phyloP scores from a whole-genome alignment of 2,329 filamentous ascomycete species.

The Fusarium siculi region DNA sequence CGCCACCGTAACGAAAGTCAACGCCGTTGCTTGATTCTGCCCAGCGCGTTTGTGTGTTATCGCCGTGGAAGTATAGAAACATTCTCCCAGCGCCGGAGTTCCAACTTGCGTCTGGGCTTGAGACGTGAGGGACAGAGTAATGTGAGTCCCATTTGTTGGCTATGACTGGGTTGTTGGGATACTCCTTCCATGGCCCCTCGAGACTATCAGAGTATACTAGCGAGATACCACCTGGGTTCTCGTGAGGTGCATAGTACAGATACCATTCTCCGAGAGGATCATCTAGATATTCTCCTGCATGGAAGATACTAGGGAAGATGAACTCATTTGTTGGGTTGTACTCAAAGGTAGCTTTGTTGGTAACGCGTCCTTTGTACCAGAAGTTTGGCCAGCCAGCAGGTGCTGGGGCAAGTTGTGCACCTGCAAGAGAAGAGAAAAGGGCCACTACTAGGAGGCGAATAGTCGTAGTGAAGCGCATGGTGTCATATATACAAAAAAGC shows the following conservation, averaged over 20 bases:
- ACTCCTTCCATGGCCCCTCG: slow-evolving; percentile 25
- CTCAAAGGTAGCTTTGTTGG: slow-evolving; percentile 29
- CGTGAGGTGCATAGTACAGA: slow-evolving; percentile 44
- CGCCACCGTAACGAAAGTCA: slow-evolving; percentile 15
- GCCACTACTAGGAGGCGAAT: background rate
- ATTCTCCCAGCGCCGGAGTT: background rate
- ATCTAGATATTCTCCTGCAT: slow-evolving; percentile 34
- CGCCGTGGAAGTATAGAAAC: slow-evolving; percentile 31
- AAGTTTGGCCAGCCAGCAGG: slow-evolving; percentile 39
- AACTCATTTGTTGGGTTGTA: slow-evolving; percentile 44
- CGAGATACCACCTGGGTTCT: slow-evolving; percentile 40
- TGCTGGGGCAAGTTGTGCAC: slow-evolving; percentile 4
- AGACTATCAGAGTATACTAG: slow-evolving; percentile 36
- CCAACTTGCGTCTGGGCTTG: slow-evolving; percentile 25
- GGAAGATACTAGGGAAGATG: slow-evolving; percentile 43
- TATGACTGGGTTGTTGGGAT: slow-evolving; percentile 9
- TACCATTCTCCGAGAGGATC: slow-evolving; percentile 40
- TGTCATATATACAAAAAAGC: too few species aligned
- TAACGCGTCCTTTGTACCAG: slow-evolving; percentile 35
- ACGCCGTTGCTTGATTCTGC: slow-evolving; percentile 17
- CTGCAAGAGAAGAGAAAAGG: background rate
- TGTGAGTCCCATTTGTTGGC: slow-evolving; percentile 11
- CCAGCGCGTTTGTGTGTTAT: slow-evolving; percentile 19
- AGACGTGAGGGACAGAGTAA: slow-evolving; percentile 30
- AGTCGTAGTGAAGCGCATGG: background rate